A percentile compares a stretch with the other conserved stretches of the same genome.
Conservation (phyloP, 148 eudicot species). For the Mesembryanthemum crystallinum region DNA sequence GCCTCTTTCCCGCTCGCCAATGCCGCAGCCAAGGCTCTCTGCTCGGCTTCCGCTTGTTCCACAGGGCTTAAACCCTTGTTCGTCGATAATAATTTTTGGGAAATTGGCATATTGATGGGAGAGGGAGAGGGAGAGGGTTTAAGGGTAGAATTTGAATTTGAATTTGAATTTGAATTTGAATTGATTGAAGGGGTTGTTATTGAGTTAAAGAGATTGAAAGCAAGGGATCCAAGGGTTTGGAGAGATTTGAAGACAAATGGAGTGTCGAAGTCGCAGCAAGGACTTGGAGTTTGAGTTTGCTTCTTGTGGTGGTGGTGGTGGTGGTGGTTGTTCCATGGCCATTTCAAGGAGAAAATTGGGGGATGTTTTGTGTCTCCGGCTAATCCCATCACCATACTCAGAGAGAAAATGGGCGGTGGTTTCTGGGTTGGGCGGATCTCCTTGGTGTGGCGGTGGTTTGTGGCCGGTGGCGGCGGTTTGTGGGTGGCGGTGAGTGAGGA, state of each 20-base stretch:
- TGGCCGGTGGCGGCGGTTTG: no score
- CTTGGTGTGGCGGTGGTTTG: no score
- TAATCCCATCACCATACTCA: no score
- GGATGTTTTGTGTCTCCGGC: constrained; percentile 38
- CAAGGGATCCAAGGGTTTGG: constrained; percentile 39
- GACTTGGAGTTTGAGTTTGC: constrained; percentile 11
- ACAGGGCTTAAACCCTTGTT: constrained; percentile 39
- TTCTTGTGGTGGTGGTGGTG: constrained; percentile 19
- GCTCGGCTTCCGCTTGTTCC: constrained; percentile 89
- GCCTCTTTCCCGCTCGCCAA: constrained; percentile 74
- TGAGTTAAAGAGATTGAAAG: constrained; percentile 43
- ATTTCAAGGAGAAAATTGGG: constrained; percentile 61
- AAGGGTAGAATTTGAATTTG: not conserved
- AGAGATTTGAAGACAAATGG: constrained; percentile 83
- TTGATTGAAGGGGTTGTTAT: constrained; percentile 25
- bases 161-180: constrained; percentile 7
- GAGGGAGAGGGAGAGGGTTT: no score
- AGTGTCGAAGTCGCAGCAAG: constrained; percentile 51
- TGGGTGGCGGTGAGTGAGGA: no score
- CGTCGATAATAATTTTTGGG: constrained; percentile 19
- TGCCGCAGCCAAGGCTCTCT: constrained; percentile 77
- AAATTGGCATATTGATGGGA: constrained; percentile 18
- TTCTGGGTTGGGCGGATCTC: no score
- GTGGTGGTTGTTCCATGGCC: constrained; percentile 63
- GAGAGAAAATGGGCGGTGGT: no score